phyloP scores from a whole-genome alignment of 441 rosid genomes.

The Biscutella laevigata region DNA sequence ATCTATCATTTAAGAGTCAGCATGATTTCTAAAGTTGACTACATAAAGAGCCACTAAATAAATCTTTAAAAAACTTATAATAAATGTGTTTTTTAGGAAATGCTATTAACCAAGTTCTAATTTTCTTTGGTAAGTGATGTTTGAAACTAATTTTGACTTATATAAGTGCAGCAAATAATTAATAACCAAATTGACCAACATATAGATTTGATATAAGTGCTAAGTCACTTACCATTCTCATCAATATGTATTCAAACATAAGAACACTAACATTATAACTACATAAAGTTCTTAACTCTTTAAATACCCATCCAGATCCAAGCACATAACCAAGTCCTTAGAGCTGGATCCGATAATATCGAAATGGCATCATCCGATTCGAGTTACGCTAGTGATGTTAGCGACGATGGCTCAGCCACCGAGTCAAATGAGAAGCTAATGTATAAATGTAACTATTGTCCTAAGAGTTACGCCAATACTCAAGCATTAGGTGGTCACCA shows the following conservation, averaged over 20 bases:
- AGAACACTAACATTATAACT: background rate
- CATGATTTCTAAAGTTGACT: slow-evolving; percentile 1
- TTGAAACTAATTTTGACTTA: slow-evolving; percentile 7
- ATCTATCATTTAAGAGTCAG: background rate
- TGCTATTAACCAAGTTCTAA: background rate
- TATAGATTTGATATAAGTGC: too few species aligned
- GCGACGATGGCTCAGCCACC: background rate
- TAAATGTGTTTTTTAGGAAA: background rate
- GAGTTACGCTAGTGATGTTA: background rate
- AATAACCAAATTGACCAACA: background rate
- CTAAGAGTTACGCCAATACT: background rate
- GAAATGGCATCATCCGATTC: background rate
- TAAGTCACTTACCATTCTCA: background rate
- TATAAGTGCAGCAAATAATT: background rate
- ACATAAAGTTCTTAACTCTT: background rate
- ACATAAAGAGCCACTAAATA: background rate
- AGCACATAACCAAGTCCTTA: background rate
- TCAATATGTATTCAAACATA: slow-evolving; percentile 5
- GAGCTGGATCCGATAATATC: background rate
- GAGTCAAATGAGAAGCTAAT: background rate
- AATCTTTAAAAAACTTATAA: background rate
- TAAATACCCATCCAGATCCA: background rate
- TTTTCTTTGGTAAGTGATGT: background rate
- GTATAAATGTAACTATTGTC: slow-evolving; percentile 11
- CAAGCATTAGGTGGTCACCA: slow-evolving; percentile 21